A percentile compares a stretch with the other conserved stretches of the same genome.
These are phyloP conservation scores for Phaeodactylum tricornutum DNA, from an alignment of 108 stramenopile species.

Conservation along the genomic window DNA sequence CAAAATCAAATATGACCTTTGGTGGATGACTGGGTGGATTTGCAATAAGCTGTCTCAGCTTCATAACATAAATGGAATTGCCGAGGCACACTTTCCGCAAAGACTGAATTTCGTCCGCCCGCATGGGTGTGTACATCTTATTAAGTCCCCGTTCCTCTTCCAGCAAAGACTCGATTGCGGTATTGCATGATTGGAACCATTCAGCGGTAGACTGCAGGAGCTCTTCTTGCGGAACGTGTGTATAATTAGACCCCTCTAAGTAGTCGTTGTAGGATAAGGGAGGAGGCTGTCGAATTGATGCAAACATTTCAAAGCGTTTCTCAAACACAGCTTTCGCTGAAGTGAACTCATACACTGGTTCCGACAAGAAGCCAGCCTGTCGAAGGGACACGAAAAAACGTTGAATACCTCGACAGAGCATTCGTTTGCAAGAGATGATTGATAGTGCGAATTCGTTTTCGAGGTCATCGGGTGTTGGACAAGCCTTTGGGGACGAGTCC, in stretches of 20 bases:
- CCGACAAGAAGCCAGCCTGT: slow-evolving; percentile 46
- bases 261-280: slow-evolving; percentile 53
- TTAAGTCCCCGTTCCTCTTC: slow-evolving; percentile 3
- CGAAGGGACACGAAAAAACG: slow-evolving; percentile 49
- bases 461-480: slow-evolving; percentile 33
- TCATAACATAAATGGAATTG: slow-evolving; percentile 52
- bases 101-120: slow-evolving; percentile 29
- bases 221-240: slow-evolving; percentile 27
- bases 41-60: slow-evolving; percentile 22
- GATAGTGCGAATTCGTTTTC: slow-evolving; percentile 52
- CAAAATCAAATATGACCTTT: slow-evolving; percentile 30
- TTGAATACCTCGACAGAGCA: slow-evolving; percentile 59
- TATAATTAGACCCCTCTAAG: slow-evolving; percentile 46
- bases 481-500: not conserved
- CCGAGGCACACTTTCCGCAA: slow-evolving; percentile 59
- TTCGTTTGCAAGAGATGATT: slow-evolving; percentile 33
- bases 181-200: slow-evolving; percentile 44
- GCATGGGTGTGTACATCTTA: slow-evolving; percentile 23
- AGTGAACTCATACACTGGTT: slow-evolving; percentile 38
- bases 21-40: not conserved
- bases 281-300: slow-evolving; percentile 54
- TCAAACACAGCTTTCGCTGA: slow-evolving; percentile 42
- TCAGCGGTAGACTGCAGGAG: slow-evolving; percentile 45
- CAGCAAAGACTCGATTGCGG: slow-evolving; percentile 23
- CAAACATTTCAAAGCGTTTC: slow-evolving; percentile 63